Percentiles rank a stretch among this genome's conserved stretches.
Conservation (phyloP, 148 eudicot species). For the Vaccinium darrowii region DNA sequence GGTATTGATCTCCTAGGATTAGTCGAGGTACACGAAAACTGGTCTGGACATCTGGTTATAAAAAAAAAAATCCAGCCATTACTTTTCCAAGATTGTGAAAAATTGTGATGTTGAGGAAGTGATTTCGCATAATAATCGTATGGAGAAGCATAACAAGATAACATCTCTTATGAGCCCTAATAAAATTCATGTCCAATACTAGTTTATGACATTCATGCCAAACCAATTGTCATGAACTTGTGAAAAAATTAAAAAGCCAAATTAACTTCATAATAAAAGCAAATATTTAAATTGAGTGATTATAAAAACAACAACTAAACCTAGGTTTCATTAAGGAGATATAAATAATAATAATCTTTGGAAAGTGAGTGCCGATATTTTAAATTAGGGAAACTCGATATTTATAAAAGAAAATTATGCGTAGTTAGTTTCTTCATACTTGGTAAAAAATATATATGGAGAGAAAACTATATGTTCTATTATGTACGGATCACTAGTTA, state of each 20-base stretch:
- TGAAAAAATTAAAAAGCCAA: background rate
- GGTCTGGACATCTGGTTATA: too few species aligned
- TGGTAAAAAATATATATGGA: background rate
- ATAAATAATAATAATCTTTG: background rate
- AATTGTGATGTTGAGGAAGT: background rate
- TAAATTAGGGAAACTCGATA: background rate
- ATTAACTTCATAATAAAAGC: background rate
- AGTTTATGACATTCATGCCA: background rate
- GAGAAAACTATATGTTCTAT: background rate
- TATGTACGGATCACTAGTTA: background rate
- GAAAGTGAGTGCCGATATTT: background rate
- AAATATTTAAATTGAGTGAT: background rate
- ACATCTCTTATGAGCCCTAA: background rate
- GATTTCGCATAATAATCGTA: background rate
- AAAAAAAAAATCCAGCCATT: background rate
- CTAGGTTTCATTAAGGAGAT: background rate
- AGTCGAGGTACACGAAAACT: too few species aligned
- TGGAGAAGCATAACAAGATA: background rate
- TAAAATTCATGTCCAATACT: background rate
- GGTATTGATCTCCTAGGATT: too few species aligned
- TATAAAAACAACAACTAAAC: background rate
- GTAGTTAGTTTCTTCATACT: background rate
- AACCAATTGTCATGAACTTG: background rate
- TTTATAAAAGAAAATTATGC: background rate
- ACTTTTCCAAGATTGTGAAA: background rate